A percentile compares a stretch with the other conserved stretches of the same genome.
Evolutionary conservation across 1,139 yeast genomes (phyloP).

Genomic region (Pichia sp.): DNA sequence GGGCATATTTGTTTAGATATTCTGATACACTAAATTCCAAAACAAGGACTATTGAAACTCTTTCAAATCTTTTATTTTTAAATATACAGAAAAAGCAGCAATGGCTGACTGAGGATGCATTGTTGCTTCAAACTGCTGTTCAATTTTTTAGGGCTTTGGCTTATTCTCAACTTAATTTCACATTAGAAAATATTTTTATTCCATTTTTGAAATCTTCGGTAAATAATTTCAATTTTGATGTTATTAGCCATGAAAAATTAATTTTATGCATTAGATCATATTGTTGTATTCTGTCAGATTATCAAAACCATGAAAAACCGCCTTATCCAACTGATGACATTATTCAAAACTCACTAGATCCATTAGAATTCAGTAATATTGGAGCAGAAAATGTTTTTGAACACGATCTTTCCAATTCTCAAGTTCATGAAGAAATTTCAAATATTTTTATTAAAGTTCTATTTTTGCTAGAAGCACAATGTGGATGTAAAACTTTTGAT

Average conservation of each 20-base stretch:
- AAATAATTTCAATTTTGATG: conserved; percentile 54
- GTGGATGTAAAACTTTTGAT: conserved; percentile 38
- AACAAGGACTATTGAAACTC: conserved; percentile 52
- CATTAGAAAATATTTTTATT: conserved; percentile 68
- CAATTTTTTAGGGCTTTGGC: conserved; percentile 74
- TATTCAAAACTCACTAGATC: conserved; percentile 32
- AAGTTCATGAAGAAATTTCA: conserved; percentile 71
- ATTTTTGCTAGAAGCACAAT: conserved; percentile 52
- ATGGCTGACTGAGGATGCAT: conserved; percentile 61
- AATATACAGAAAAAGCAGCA: conserved; percentile 54
- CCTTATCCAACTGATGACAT: conserved; percentile 67
- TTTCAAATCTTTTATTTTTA: conserved; percentile 44
- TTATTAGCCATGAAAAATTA: conserved; percentile 61
- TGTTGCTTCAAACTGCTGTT: conserved; percentile 58
- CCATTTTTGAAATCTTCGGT: conserved; percentile 53
- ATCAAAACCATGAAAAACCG: conserved; percentile 53
- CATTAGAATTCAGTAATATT: conserved; percentile 27
- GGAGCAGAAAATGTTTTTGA: conserved; percentile 32
- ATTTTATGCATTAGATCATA: conserved; percentile 68
- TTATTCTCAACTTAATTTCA: conserved; percentile 68
- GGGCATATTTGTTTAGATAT: conserved; percentile 87
- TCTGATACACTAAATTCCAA: conserved; percentile 87
- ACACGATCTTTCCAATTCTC: conserved; percentile 40
- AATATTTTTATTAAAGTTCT: conserved; percentile 54
- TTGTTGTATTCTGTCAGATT: conserved; percentile 59